Percentiles rank a stretch among this genome's conserved stretches.
These are phyloP conservation scores for Penicillium pulvis DNA, from an alignment of 495 filamentous ascomycete genomes.

Conservation along the genomic window DNA sequence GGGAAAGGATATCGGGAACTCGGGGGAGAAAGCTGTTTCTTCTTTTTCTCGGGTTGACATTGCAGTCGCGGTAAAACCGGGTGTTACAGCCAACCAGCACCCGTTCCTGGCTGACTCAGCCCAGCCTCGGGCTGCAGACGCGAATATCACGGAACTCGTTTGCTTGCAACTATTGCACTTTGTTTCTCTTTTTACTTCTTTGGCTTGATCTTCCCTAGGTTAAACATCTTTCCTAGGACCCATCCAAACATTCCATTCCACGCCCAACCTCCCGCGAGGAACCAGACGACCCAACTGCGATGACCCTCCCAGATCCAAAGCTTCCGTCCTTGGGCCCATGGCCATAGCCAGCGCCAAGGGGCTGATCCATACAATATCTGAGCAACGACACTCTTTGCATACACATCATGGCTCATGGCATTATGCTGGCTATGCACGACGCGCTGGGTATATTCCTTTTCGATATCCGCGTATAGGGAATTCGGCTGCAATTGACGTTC, in stretches of 20 bases:
- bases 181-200: not conserved
- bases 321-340: constrained; percentile 43
- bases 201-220: constrained; percentile 36
- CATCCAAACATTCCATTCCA: constrained; percentile 45
- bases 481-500: constrained; percentile 48
- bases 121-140: constrained; percentile 22
- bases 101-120: constrained; percentile 30
- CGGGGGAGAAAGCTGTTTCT: constrained; percentile 44
- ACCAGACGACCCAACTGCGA: constrained; percentile 52
- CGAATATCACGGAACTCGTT: constrained; percentile 31
- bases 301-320: constrained; percentile 57
- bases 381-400: constrained; percentile 58
- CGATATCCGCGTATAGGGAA: constrained; percentile 56
- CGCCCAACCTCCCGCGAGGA: constrained; percentile 45
- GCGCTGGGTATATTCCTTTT: constrained; percentile 52
- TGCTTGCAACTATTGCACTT: not conserved
- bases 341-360: constrained; percentile 51
- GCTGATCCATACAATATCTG: constrained; percentile 53
- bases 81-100: constrained; percentile 31
- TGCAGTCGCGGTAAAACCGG: constrained; percentile 33
- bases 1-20: constrained; percentile 12
- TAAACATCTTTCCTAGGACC: constrained; percentile 50
- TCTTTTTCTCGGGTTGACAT: constrained; percentile 44
- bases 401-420: constrained; percentile 52
- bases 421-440: constrained; percentile 58